Evolutionary conservation across 768 basidiomycete species (phyloP).

Genomic region (Panaeolus cyanescens): DNA sequence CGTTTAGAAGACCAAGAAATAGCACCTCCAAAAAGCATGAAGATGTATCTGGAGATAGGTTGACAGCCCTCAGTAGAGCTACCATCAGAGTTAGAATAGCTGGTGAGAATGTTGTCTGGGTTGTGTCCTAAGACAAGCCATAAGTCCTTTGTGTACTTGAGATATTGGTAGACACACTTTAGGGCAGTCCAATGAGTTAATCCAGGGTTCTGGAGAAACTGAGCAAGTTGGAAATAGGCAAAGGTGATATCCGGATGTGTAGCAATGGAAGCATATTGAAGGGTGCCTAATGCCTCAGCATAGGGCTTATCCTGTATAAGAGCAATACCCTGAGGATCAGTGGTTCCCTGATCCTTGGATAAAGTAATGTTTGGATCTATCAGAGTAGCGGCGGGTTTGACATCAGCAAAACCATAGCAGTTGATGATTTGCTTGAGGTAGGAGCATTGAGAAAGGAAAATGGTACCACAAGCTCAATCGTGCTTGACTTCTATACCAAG

Average conservation of each 20-base stretch:
- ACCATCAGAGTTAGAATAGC: no score
- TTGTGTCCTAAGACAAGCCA: no score
- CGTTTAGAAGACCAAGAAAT: no score
- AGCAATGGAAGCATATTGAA: conserved; percentile 29
- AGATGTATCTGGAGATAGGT: no score
- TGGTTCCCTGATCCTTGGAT: not conserved
- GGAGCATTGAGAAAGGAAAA: conserved; percentile 26
- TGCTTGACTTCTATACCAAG: conserved; percentile 18
- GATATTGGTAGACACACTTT: conserved; percentile 19
- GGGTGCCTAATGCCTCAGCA: conserved; percentile 28
- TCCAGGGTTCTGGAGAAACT: conserved; percentile 30
- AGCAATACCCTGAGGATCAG: conserved; percentile 12
- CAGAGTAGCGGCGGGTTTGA: not conserved
- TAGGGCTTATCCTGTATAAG: no score
- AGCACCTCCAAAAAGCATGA: no score
- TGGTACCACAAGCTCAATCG: conserved; percentile 13
- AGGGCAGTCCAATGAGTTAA: conserved; percentile 28
- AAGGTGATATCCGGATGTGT: conserved; percentile 19
- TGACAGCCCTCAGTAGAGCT: no score
- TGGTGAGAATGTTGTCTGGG: no score
- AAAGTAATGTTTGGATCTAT: not conserved
- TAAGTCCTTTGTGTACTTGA: conserved; percentile 12
- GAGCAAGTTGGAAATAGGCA: conserved; percentile 17
- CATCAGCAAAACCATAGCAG: not conserved
- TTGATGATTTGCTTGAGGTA: not conserved